phyloP scores from a whole-genome alignment of 2,329 filamentous ascomycete species.

The Zelopaecilomyces penicillatus region DNA sequence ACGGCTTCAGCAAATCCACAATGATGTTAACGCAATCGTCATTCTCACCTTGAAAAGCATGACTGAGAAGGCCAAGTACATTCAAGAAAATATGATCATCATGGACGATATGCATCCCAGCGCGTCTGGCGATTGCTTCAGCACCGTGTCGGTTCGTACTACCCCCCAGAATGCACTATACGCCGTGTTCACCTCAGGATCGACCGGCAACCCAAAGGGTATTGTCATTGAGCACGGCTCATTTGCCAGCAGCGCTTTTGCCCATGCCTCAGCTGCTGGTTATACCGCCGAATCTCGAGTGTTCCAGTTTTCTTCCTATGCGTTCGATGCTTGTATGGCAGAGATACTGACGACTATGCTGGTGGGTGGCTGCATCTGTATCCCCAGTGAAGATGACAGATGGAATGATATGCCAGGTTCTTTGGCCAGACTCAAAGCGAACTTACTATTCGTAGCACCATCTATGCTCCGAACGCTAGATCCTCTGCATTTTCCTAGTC shows the following conservation, averaged over 20 bases:
- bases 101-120: not conserved
- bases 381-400: not conserved
- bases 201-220: conserved; percentile 13
- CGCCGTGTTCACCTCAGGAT: conserved; percentile 12
- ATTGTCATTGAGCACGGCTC: conserved; percentile 11
- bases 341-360: not conserved
- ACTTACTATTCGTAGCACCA: not conserved
- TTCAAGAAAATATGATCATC: not conserved
- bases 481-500: not conserved
- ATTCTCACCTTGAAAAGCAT: not conserved
- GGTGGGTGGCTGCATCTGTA: not conserved
- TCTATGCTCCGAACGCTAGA: not conserved
- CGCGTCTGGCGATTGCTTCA: not conserved
- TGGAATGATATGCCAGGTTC: not conserved
- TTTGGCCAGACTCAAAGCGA: not conserved
- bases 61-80: not conserved
- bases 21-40: not conserved
- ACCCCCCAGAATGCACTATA: conserved; percentile 2
- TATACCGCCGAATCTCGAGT: not conserved
- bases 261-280: not conserved
- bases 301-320: not conserved
- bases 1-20: not conserved
- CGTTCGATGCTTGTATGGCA: not conserved
- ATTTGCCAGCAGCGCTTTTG: not conserved
- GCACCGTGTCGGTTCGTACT: not conserved